phyloP scores from a whole-genome alignment of 768 basidiomycete genomes.

The Rubroboletus pulcherrimus region DNA sequence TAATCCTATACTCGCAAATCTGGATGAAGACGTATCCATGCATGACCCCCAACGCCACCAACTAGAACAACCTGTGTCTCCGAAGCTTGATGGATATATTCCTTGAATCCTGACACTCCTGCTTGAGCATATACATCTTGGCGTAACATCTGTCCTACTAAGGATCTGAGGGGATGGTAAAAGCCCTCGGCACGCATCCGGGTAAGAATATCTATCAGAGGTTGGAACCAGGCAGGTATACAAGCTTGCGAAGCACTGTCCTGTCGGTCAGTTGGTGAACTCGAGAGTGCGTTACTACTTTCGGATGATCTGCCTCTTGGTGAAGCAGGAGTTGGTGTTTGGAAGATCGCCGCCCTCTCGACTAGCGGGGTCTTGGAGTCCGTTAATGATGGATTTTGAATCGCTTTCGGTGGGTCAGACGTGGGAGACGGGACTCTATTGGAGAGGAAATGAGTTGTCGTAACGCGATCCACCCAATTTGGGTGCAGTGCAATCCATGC shows the following conservation, averaged over 20 bases:
- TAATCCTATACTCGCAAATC: slow-evolving; percentile 14
- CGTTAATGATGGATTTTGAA: slow-evolving; percentile 7
- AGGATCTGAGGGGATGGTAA: slow-evolving; percentile 35
- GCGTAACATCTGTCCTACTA: slow-evolving; percentile 33
- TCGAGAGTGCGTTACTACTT: not conserved
- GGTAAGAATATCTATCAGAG: slow-evolving; percentile 34
- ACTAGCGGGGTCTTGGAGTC: slow-evolving; percentile 4
- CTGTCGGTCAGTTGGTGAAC: not conserved
- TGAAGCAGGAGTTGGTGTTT: not conserved
- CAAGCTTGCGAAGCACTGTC: not conserved
- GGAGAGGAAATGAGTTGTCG: not conserved
- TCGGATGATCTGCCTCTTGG: not conserved
- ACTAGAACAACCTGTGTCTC: slow-evolving; percentile 37
- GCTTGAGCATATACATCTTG: slow-evolving; percentile 35
- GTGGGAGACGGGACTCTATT: slow-evolving; percentile 12
- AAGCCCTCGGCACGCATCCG: slow-evolving; percentile 31
- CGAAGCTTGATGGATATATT: slow-evolving; percentile 39
- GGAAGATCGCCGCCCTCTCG: not conserved
- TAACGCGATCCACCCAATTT: slow-evolving; percentile 8
- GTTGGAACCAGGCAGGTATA: slow-evolving; percentile 20
- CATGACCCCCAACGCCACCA: slow-evolving; percentile 36
- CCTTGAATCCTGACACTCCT: slow-evolving; percentile 38
- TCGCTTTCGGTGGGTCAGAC: slow-evolving; percentile 6
- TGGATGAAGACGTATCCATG: slow-evolving; percentile 36
- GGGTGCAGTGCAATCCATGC: slow-evolving; percentile 31